phyloP scores from a whole-genome alignment of 345 rosid species.

The Eucalyptus fibrosa region DNA sequence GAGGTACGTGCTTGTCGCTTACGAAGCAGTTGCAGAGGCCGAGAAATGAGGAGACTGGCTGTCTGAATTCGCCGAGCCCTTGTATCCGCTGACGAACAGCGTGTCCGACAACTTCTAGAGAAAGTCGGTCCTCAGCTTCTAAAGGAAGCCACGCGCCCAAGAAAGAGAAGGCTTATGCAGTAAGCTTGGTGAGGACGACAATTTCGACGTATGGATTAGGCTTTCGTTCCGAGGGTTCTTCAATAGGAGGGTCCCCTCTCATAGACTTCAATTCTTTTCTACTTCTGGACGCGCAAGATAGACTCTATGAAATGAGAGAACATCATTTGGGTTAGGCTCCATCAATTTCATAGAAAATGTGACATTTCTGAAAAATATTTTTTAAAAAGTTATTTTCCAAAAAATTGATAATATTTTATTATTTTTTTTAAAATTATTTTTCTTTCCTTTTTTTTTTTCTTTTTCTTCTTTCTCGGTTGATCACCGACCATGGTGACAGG shows the following conservation, averaged over 20 bases:
- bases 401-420: fast-evolving
- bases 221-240: not conserved
- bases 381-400: too few relatives aligned
- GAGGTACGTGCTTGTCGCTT: not conserved
- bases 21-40: not conserved
- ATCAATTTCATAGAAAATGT: too few relatives aligned
- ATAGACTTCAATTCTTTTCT: not conserved
- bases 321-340: not conserved
- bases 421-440: too few relatives aligned
- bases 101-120: not conserved
- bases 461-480: fast-evolving
- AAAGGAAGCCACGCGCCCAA: not conserved
- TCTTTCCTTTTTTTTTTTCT: too few relatives aligned
- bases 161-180: not conserved
- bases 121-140: not conserved
- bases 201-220: not conserved
- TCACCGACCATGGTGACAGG: fast-evolving
- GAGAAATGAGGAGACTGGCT: not conserved
- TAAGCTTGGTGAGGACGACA: not conserved
- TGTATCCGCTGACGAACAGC: not conserved
- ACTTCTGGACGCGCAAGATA: not conserved
- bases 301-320: not conserved
- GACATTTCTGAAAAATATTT: too few relatives aligned
- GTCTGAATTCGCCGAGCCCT: not conserved
- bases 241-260: not conserved